Percentiles rank a stretch among this genome's conserved stretches.
Conservation (phyloP, 2,329 filamentous ascomycete genomes). For the Trichoderma pleuroti region DNA sequence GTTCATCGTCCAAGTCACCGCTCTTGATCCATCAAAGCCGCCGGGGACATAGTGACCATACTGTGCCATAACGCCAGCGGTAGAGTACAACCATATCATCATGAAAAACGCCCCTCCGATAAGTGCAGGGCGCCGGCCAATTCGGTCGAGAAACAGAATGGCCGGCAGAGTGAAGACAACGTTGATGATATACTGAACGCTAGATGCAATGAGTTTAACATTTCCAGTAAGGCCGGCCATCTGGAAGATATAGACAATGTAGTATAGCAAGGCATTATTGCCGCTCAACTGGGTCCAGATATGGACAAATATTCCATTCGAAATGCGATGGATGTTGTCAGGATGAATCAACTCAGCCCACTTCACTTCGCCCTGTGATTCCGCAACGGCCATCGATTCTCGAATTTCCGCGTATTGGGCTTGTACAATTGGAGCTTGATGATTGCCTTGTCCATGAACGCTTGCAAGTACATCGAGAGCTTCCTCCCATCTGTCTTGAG, state of each 20-base stretch:
- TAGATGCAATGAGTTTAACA: constrained; percentile 1
- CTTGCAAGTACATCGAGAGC: not conserved
- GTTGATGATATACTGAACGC: constrained; percentile 2
- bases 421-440: not conserved
- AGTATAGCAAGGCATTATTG: constrained; percentile 4
- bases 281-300: constrained; percentile 6
- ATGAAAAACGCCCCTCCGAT: constrained; percentile 5
- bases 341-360: constrained; percentile 6
- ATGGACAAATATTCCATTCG: constrained; percentile 5
- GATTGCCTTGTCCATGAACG: not conserved
- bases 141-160: not conserved
- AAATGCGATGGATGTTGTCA: constrained; percentile 8
- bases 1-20: not conserved
- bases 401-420: constrained; percentile 5
- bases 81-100: not conserved
- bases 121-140: not conserved
- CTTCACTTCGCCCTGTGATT: constrained; percentile 3
- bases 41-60: constrained; percentile 3
- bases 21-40: not conserved
- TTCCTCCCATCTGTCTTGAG: constrained; percentile 9
- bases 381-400: not conserved
- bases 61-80: not conserved
- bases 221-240: constrained; percentile 4
- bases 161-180: not conserved
- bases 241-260: constrained; percentile 10